A percentile compares a stretch with the other conserved stretches of the same genome.
phyloP scores from a whole-genome alignment of 2,329 filamentous ascomycete species.

The Sporothrix phasma region DNA sequence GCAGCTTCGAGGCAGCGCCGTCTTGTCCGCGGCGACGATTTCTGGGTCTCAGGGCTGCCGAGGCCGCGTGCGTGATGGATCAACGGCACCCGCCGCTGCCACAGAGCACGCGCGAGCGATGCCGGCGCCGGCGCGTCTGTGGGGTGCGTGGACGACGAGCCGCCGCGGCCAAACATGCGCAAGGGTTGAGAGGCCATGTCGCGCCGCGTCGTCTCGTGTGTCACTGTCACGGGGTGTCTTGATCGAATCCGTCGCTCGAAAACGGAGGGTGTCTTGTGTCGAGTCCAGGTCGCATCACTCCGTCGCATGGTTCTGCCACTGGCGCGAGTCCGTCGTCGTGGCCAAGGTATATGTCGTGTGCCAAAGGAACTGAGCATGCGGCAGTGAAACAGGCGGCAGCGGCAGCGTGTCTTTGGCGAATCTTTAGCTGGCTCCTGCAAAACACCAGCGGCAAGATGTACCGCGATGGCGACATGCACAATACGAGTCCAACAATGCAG shows the following conservation, averaged over 20 bases:
- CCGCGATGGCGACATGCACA: too few species aligned
- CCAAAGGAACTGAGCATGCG: not conserved
- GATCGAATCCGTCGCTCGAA: not conserved
- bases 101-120: constrained; percentile 38
- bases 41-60: not conserved
- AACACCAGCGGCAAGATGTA: too few species aligned
- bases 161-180: not conserved
- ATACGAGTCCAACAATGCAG: too few species aligned
- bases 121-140: not conserved
- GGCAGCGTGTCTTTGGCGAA: too few species aligned
- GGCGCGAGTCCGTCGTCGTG: not conserved
- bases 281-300: not conserved
- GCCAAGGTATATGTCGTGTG: not conserved
- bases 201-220: too few species aligned
- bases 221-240: too few species aligned
- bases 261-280: not conserved
- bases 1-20: not conserved
- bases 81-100: constrained; percentile 45
- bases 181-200: not conserved
- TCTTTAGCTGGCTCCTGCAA: too few species aligned
- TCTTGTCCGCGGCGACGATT: too few species aligned
- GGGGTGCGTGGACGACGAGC: not conserved
- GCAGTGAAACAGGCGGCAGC: too few species aligned
- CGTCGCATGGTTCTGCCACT: not conserved
- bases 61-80: constrained; percentile 42